Evolutionary conservation across 202 grass and related monocot species (phyloP).

Genomic region (Cymbopogon flexuosus): DNA sequence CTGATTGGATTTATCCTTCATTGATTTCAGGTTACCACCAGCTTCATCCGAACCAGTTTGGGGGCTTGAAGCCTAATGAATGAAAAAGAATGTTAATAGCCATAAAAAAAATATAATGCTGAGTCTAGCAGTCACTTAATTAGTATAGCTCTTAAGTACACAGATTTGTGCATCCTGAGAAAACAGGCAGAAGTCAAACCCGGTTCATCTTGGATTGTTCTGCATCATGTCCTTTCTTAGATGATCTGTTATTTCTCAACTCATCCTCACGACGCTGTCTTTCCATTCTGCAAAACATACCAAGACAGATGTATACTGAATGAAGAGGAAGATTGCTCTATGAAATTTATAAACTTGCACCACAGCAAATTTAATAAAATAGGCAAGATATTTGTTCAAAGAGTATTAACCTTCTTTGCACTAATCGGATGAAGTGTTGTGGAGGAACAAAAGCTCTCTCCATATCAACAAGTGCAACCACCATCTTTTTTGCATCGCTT

Average conservation of each 20-base stretch:
- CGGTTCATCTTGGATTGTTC: conserved; percentile 57
- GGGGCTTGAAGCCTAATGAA: conserved; percentile 61
- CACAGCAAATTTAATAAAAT: conserved; percentile 16
- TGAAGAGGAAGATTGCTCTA: neutral
- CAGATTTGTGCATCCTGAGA: conserved; percentile 3
- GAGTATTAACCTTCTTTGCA: conserved; percentile 66
- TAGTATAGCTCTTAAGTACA: neutral
- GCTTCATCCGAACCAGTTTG: conserved; percentile 66
- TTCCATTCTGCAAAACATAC: conserved; percentile 70
- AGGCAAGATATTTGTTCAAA: conserved; percentile 6
- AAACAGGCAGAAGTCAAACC: conserved; percentile 34
- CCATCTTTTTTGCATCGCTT: conserved; percentile 92
- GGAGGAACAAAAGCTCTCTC: conserved; percentile 96
- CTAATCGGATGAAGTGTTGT: conserved; percentile 93
- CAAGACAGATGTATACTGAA: conserved; percentile 25
- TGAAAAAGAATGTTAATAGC: conserved; percentile 14
- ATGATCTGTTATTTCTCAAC: conserved; percentile 59
- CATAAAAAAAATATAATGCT: neutral
- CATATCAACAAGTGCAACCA: conserved; percentile 99
- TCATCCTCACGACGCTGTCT: conserved; percentile 92
- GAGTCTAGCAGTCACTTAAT: neutral
- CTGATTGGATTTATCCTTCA: conserved; percentile 80
- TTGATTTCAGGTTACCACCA: conserved; percentile 65
- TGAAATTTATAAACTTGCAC: conserved; percentile 21
- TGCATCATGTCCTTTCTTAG: conserved; percentile 78